Evolutionary conservation across 768 basidiomycete species (phyloP).

Genomic region (Macrolepiota fuliginosa): DNA sequence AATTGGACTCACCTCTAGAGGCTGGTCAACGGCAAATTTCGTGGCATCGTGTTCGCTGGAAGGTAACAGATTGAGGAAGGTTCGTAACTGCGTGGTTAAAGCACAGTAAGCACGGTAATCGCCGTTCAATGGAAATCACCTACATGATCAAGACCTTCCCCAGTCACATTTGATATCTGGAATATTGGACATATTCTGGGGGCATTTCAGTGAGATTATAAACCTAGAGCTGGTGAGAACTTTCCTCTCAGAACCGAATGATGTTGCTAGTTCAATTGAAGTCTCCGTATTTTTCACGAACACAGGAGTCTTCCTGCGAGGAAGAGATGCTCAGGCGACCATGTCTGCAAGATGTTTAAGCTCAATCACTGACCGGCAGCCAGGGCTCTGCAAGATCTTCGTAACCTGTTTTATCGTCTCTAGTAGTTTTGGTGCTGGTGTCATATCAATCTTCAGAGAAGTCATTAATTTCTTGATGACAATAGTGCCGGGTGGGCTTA

Average conservation of each 20-base stretch:
- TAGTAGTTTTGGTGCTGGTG: slow-evolving; percentile 85
- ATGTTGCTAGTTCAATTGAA: slow-evolving; percentile 74
- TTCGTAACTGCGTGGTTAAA: slow-evolving; percentile 55
- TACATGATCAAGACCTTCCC: slow-evolving; percentile 83
- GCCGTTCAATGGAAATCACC: slow-evolving; percentile 16
- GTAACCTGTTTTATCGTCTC: slow-evolving; percentile 91
- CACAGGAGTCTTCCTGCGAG: slow-evolving; percentile 69
- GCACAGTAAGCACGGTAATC: neutral
- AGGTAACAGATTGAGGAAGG: slow-evolving; percentile 87
- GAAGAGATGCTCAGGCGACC: neutral
- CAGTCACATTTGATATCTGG: slow-evolving; percentile 91
- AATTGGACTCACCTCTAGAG: slow-evolving; percentile 58
- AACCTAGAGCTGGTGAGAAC: slow-evolving; percentile 14
- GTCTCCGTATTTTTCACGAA: slow-evolving; percentile 82
- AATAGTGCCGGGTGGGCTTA: slow-evolving; percentile 24
- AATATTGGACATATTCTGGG: slow-evolving; percentile 86
- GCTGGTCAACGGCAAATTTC: slow-evolving; percentile 77
- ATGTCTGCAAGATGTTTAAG: neutral
- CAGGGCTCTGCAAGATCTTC: slow-evolving; percentile 90
- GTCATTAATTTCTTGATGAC: neutral
- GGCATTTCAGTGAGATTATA: slow-evolving; percentile 4
- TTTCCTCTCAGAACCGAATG: slow-evolving; percentile 73
- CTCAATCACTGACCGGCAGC: slow-evolving; percentile 64
- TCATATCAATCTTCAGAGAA: slow-evolving; percentile 84
- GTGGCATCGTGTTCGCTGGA: slow-evolving; percentile 83